phyloP scores from a whole-genome alignment of 1,139 yeast species.

The Sugiyamaella japonica region DNA sequence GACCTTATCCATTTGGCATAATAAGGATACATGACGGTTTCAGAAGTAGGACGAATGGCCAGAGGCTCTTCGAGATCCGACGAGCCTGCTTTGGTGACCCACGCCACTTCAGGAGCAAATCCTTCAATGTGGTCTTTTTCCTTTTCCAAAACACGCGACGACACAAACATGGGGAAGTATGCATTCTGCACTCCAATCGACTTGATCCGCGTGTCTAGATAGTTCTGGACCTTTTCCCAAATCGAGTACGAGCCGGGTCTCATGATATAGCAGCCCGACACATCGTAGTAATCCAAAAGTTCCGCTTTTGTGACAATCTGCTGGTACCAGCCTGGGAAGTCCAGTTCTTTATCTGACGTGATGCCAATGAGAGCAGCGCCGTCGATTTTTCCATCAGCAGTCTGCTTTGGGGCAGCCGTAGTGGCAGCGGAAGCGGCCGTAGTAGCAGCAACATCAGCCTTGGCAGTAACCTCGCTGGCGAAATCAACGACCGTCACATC shows the following conservation, averaged over 20 bases:
- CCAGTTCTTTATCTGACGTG: constrained; percentile 87
- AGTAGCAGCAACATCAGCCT: constrained; percentile 36
- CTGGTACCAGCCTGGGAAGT: constrained; percentile 96
- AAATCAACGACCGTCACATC: constrained; percentile 70
- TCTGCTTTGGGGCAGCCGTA: constrained; percentile 29
- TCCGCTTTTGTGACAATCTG: constrained; percentile 95
- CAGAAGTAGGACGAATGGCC: constrained; percentile 99
- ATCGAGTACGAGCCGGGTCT: constrained; percentile 93
- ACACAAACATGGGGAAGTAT: constrained; percentile 98
- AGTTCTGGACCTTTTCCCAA: constrained; percentile 93
- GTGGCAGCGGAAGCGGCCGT: constrained; percentile 3
- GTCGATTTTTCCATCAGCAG: constrained; percentile 50
- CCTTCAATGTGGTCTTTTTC: constrained; percentile 99
- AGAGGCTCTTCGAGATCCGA: constrained; percentile 97
- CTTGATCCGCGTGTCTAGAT: constrained; percentile 80
- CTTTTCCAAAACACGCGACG: constrained; percentile 86
- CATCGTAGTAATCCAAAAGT: constrained; percentile 97
- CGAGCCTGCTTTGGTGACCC: constrained; percentile 97
- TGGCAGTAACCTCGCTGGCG: constrained; percentile 42
- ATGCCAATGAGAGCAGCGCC: constrained; percentile 95
- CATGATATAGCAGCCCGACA: constrained; percentile 96
- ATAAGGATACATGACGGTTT: constrained; percentile 99
- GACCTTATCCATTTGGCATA: constrained; percentile 99
- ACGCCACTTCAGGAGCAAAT: constrained; percentile 99
- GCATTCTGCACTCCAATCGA: constrained; percentile 89